phyloP scores from a whole-genome alignment of 495 filamentous ascomycete genomes.

The Delitschia confertaspora region DNA sequence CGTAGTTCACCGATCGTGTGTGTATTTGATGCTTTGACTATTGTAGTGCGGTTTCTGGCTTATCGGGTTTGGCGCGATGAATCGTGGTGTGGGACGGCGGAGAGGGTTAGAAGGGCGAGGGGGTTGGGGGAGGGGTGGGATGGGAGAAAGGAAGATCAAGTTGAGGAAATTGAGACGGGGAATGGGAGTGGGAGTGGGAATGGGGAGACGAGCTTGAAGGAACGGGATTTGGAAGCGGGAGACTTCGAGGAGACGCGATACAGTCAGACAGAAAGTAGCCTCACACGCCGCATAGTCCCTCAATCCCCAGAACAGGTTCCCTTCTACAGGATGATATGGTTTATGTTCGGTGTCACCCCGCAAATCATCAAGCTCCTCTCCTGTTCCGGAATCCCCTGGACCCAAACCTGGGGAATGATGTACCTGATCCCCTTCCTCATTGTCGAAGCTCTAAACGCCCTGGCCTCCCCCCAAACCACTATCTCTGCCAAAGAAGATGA shows the following conservation, averaged over 20 bases:
- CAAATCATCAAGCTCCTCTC: not conserved
- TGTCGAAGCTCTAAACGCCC: not conserved
- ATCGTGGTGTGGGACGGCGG: too few species aligned
- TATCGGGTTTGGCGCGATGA: not conserved
- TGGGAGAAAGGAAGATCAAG: too few species aligned
- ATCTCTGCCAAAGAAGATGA: not conserved
- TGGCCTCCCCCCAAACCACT: not conserved
- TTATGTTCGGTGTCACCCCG: not conserved
- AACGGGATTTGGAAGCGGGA: not conserved
- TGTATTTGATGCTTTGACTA: not conserved
- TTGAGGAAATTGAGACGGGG: too few species aligned
- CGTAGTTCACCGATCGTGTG: constrained; percentile 3
- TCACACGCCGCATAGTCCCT: too few species aligned
- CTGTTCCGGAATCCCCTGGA: constrained; percentile 1
- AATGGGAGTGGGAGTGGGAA: too few species aligned
- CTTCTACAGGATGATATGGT: not conserved
- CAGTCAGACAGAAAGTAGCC: too few species aligned
- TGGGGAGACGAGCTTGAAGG: not conserved
- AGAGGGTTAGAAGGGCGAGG: too few species aligned
- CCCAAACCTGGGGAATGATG: not conserved
- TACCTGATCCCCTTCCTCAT: not conserved
- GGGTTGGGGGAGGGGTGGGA: too few species aligned
- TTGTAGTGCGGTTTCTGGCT: not conserved
- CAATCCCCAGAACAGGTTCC: too few species aligned
- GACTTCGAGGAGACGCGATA: too few species aligned